Percentiles rank a stretch among this genome's conserved stretches.
These are phyloP conservation scores for Lodderomyces jiufengensis DNA, from an alignment of 1,139 yeast genomes.

Conservation along the genomic window DNA sequence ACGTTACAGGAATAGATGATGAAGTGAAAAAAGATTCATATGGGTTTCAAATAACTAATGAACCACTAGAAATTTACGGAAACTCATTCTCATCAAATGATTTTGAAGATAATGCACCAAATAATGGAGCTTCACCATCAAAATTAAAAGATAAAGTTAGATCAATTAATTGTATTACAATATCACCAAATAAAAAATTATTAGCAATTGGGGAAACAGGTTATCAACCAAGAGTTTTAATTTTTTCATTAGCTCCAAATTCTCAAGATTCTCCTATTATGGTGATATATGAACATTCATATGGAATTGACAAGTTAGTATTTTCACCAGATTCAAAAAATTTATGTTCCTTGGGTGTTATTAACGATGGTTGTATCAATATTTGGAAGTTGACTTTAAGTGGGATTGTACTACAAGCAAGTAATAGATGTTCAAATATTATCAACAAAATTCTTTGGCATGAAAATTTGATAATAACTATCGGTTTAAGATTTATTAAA, in stretches of 20 bases:
- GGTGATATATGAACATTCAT: slow-evolving; percentile 56
- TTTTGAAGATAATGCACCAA: slow-evolving; percentile 6
- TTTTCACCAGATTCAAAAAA: slow-evolving; percentile 56
- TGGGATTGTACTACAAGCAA: slow-evolving; percentile 29
- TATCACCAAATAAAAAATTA: slow-evolving; percentile 49
- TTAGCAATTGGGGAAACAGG: slow-evolving; percentile 70
- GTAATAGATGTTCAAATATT: slow-evolving; percentile 59
- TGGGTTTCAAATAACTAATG: slow-evolving; percentile 29
- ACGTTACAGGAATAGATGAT: slow-evolving; percentile 5
- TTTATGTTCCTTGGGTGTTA: slow-evolving; percentile 57
- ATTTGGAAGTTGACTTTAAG: slow-evolving; percentile 45
- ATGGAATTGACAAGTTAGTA: slow-evolving; percentile 53
- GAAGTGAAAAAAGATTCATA: slow-evolving; percentile 25
- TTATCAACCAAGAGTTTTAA: slow-evolving; percentile 57
- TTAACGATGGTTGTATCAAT: slow-evolving; percentile 63
- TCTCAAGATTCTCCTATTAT: slow-evolving; percentile 47
- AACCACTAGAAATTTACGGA: slow-evolving; percentile 25
- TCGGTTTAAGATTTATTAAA: slow-evolving; percentile 58
- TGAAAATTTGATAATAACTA: slow-evolving; percentile 43
- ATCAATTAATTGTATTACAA: slow-evolving; percentile 51
- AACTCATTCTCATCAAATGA: slow-evolving; percentile 7
- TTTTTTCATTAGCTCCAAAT: slow-evolving; percentile 56
- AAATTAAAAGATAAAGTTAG: slow-evolving; percentile 46
- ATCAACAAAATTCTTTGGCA: slow-evolving; percentile 58
- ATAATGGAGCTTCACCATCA: slow-evolving; percentile 22